Evolutionary conservation across 345 rosid genomes (phyloP), one percentile per base, ranked within the genome.

Genomic region (Salix koriyanagi): DNA sequence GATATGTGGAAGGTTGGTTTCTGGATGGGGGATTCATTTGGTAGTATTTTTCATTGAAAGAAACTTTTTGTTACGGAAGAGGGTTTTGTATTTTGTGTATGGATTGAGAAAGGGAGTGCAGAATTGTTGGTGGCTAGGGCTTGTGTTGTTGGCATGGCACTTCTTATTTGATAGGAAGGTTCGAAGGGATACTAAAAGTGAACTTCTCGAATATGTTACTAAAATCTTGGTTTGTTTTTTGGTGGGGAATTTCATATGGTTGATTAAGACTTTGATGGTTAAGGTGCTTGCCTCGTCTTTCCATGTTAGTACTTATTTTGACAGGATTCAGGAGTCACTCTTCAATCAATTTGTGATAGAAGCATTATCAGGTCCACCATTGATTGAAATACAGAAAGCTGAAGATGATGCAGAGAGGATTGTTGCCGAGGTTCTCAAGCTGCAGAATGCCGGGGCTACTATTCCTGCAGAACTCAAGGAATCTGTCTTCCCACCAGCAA

Each of bases 221-320:
- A 91, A 87, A 74, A 75, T 91, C 26, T 77, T 93, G 73, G 75
- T 91, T 0, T 93, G 98, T 79, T 89, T 93, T 75, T 60, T 93
- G 81, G 82, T 91, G 0, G 89, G 88, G 4, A 91, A 88, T 12
- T 77, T 87, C 72, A 65, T 96, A 12, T 96, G 99, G 98, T 81
- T 96, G 41, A 70, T 91, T n/a, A 96, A 96, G 87, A 96, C 97
- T 5, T 76, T 96, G 14, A 85, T 91, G 76, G 92, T 96, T 10
- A 93, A 96, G 79, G 94, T 89, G 0, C 75, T 96, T 7, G 98
- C 99, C 5, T 95, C 96, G 5, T 90, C 94, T 0, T 95, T 95
- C 76, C 99, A 95, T 65, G 98, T 95, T 0, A 93, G 97, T 56
- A 91, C 99, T 0, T 95, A 95, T 76, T 95, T 95, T 16, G 99